A percentile compares a stretch with the other conserved stretches of the same genome.
phyloP scores from a whole-genome alignment of 2,329 filamentous ascomycete species.

The Cercospora zeina region DNA sequence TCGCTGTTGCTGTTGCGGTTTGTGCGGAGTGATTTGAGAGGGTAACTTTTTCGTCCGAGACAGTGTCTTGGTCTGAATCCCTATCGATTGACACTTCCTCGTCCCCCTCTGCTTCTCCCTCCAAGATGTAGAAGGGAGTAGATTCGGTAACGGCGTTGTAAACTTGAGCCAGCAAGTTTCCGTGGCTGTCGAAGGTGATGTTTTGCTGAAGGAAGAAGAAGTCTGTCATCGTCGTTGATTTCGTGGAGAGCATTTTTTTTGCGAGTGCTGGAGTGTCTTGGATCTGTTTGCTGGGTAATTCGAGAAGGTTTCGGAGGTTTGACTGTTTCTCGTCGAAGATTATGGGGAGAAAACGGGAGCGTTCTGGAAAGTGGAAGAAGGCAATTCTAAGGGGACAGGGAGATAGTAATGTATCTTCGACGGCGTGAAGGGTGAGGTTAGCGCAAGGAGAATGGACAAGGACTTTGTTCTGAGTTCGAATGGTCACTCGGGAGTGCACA shows the following conservation, averaged over 20 bases:
- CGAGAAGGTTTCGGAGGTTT: neutral
- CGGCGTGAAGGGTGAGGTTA: neutral
- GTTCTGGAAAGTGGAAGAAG: neutral
- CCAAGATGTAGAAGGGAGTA: neutral
- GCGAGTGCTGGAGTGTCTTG: neutral
- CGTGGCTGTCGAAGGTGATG: constrained; percentile 3
- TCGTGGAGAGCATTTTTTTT: neutral
- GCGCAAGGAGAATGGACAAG: neutral
- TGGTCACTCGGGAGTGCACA: neutral
- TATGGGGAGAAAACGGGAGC: neutral
- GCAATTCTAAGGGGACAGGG: neutral
- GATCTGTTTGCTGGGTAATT: neutral
- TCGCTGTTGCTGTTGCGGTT: too few relatives aligned
- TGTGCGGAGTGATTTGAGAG: too few relatives aligned
- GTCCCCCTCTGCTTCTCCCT: neutral
- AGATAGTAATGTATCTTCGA: neutral
- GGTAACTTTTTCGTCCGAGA: neutral
- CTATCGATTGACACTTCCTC: neutral
- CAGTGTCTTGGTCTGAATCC: neutral
- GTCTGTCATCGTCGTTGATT: neutral
- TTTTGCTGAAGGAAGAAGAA: neutral
- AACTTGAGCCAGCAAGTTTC: constrained; percentile 7
- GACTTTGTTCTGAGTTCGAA: neutral
- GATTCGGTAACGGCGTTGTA: neutral
- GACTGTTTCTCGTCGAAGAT: neutral